These are phyloP conservation scores for Aspergillus pseudoterreus DNA, from an alignment of 2,329 filamentous ascomycete species.

Conservation along the genomic window DNA sequence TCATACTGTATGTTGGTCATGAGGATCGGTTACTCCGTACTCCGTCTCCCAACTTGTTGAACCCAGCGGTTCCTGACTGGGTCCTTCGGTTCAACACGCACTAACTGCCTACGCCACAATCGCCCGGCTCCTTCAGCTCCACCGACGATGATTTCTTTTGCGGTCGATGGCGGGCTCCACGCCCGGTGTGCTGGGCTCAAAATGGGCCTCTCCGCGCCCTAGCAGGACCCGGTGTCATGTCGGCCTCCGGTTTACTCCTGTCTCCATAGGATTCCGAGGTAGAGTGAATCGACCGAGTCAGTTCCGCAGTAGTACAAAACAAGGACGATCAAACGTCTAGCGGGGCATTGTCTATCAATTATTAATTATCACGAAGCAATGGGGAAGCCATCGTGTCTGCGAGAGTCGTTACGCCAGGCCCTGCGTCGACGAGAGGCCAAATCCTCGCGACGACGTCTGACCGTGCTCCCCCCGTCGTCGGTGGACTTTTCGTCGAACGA, in stretches of 20 bases:
- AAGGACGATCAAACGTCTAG: too few relatives aligned
- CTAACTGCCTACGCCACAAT: not conserved
- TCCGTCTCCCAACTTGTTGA: not conserved
- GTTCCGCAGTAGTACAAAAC: too few relatives aligned
- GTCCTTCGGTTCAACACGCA: not conserved
- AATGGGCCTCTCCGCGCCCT: too few relatives aligned
- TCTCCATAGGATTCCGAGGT: too few relatives aligned
- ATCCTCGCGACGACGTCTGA: constrained; percentile 46
- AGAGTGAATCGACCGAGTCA: too few relatives aligned
- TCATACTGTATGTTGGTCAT: too few relatives aligned
- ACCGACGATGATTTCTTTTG: not conserved
- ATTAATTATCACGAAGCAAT: not conserved
- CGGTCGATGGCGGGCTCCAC: too few relatives aligned
- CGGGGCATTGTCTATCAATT: too few relatives aligned
- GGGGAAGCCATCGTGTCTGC: constrained; percentile 15
- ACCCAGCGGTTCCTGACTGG: not conserved
- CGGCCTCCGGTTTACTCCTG: too few relatives aligned
- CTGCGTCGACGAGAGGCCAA: constrained; percentile 40
- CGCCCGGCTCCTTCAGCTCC: not conserved
- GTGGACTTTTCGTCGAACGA: constrained; percentile 65
- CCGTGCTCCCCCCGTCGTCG: constrained; percentile 39
- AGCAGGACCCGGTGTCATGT: too few relatives aligned
- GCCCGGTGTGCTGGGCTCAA: too few relatives aligned
- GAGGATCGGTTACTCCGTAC: too few relatives aligned
- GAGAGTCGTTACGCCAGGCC: constrained; percentile 26